These are phyloP conservation scores for Penicillium sp. DNA, from an alignment of 2,329 filamentous ascomycete species.

Conservation along the genomic window DNA sequence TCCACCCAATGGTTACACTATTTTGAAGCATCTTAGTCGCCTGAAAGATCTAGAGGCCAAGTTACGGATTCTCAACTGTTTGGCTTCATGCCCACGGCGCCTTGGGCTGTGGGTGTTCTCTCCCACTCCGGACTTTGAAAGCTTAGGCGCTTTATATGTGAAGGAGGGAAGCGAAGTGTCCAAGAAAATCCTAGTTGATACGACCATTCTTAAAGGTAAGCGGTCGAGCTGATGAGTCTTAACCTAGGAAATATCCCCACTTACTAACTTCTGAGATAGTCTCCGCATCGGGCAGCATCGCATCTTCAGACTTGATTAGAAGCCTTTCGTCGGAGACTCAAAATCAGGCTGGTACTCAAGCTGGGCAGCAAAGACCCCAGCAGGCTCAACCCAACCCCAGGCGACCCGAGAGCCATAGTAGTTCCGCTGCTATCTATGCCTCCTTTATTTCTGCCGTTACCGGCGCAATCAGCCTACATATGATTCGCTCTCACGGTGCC, in stretches of 20 bases:
- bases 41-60: slow-evolving; percentile 40
- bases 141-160: slow-evolving; percentile 29
- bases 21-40: slow-evolving; percentile 40
- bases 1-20: slow-evolving; percentile 38
- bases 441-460: slow-evolving; percentile 43
- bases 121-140: slow-evolving; percentile 38
- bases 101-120: slow-evolving; percentile 45
- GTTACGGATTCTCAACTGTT: slow-evolving; percentile 37
- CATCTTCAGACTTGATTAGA: slow-evolving; percentile 37
- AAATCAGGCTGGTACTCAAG: slow-evolving; percentile 1
- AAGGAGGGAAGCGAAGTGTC: slow-evolving; percentile 26
- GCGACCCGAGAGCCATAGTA: slow-evolving; percentile 32
- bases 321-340: slow-evolving; percentile 35
- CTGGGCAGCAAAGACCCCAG: background rate
- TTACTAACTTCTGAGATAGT: slow-evolving; percentile 22
- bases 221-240: background rate
- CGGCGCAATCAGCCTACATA: slow-evolving; percentile 37
- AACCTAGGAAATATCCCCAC: background rate
- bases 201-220: slow-evolving; percentile 36
- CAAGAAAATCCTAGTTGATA: slow-evolving; percentile 31
- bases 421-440: slow-evolving; percentile 38
- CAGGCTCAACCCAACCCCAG: slow-evolving; percentile 23
- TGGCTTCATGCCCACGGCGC: slow-evolving; percentile 40
- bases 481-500: slow-evolving; percentile 36
- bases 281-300: slow-evolving; percentile 37